These are phyloP conservation scores for Capsaspora owczarzaki DNA, from an alignment of 78 protist genomes.

Conservation along the genomic window DNA sequence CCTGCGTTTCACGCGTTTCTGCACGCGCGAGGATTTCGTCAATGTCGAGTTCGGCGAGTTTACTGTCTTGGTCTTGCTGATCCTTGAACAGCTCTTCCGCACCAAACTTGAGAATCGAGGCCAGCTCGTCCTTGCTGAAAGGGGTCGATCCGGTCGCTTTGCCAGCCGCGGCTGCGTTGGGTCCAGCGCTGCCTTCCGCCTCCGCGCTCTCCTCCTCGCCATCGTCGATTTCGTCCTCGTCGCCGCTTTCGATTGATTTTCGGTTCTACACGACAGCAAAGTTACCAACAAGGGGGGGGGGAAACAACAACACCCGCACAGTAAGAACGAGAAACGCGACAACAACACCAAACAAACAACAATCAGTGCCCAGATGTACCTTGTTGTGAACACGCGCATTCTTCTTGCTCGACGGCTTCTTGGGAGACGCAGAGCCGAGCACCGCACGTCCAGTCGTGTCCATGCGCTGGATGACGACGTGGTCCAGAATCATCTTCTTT, in stretches of 20 bases:
- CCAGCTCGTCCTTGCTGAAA: background rate
- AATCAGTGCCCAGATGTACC: no score
- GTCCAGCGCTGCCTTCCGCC: background rate
- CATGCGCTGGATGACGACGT: conserved; percentile 50
- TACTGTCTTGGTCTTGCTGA: background rate
- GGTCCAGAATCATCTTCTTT: conserved; percentile 39
- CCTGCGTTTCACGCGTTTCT: background rate
- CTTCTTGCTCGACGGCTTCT: no score
- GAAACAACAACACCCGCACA: no score
- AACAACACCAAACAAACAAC: no score
- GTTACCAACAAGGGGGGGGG: no score
- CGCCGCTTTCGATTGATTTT: no score
- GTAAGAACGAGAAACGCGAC: no score
- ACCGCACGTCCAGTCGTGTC: conserved; percentile 13
- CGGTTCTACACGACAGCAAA: no score
- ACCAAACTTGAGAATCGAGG: conserved; percentile 26
- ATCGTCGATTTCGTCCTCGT: no score
- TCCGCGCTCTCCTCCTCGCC: no score
- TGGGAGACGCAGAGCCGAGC: background rate
- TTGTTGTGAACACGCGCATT: no score
- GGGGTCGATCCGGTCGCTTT: no score
- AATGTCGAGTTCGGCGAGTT: background rate
- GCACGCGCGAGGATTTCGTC: conserved; percentile 23
- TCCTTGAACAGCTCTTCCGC: conserved; percentile 13
- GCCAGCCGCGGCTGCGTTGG: background rate